Evolutionary conservation across 2,329 filamentous ascomycete species (phyloP).

Genomic region (Xylariaceae sp.): DNA sequence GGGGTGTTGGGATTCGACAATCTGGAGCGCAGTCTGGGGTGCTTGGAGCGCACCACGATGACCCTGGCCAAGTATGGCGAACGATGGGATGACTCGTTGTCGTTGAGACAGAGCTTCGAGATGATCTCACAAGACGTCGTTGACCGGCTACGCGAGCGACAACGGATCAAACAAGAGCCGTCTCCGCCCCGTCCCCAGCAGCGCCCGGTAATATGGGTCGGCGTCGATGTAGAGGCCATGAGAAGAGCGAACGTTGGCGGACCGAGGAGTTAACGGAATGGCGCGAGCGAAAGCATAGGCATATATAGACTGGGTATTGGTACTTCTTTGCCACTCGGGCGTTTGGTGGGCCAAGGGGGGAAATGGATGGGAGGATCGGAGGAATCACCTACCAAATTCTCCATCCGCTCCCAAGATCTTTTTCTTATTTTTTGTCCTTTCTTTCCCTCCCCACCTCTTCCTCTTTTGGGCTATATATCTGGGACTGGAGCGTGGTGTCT

Average conservation of each 20-base stretch:
- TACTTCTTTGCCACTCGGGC: too few species aligned
- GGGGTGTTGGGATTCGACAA: constrained; percentile 44
- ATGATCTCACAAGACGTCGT: constrained; percentile 44
- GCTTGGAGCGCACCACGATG: constrained; percentile 50
- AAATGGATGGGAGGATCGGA: too few species aligned
- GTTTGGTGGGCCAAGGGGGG: too few species aligned
- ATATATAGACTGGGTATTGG: neutral
- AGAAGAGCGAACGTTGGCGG: constrained; percentile 33
- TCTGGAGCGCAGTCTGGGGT: constrained; percentile 52
- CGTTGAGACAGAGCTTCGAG: constrained; percentile 53
- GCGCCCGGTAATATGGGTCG: constrained; percentile 40
- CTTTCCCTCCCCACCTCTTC: too few species aligned
- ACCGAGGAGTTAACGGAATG: constrained; percentile 3
- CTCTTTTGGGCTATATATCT: too few species aligned
- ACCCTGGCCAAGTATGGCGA: constrained; percentile 55
- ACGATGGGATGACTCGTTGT: constrained; percentile 54
- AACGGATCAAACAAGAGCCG: constrained; percentile 37
- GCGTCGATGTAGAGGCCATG: constrained; percentile 43
- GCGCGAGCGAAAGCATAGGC: too few species aligned
- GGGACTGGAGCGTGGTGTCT: too few species aligned
- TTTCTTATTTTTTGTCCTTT: too few species aligned
- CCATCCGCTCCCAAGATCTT: too few species aligned
- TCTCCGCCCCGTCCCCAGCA: constrained; percentile 30
- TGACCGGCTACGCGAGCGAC: constrained; percentile 40
- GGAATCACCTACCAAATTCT: too few species aligned